Conservation (phyloP, 331 rosid species). For the Dryas integrifolia region DNA sequence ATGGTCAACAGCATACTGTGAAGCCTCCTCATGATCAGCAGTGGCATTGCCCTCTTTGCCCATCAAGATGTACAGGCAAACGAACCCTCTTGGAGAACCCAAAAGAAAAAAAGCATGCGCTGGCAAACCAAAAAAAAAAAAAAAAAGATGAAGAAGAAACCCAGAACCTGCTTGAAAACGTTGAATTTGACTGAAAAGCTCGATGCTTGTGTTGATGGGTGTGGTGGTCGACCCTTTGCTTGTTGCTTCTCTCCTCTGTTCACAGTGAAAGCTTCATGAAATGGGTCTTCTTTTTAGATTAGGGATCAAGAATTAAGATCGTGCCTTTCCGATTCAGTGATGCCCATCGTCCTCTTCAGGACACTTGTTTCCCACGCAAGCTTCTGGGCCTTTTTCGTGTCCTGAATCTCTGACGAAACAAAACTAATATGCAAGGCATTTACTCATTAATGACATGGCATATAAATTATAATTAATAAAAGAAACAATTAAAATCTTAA, state of each 20-base stretch:
- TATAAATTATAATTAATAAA: too few relatives aligned
- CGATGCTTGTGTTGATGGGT: neutral
- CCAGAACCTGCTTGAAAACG: constrained; percentile 1
- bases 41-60: neutral
- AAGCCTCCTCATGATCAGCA: constrained; percentile 9
- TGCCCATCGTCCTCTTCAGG: too few relatives aligned
- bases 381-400: too few relatives aligned
- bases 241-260: neutral
- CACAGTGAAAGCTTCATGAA: too few relatives aligned
- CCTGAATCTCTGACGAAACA: too few relatives aligned
- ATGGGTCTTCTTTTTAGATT: too few relatives aligned
- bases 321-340: too few relatives aligned
- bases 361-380: too few relatives aligned
- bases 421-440: too few relatives aligned
- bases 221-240: neutral
- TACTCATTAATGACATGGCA: too few relatives aligned
- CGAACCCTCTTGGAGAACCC: neutral
- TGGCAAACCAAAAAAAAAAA: neutral
- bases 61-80: constrained; percentile 13
- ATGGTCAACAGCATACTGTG: constrained; percentile 3
- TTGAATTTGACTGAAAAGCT: neutral
- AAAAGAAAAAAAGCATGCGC: neutral
- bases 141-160: neutral
- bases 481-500: too few relatives aligned
- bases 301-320: too few relatives aligned